phyloP scores from a whole-genome alignment of 805 yeast species.

The Cyberlindnera euphorbiiphila region DNA sequence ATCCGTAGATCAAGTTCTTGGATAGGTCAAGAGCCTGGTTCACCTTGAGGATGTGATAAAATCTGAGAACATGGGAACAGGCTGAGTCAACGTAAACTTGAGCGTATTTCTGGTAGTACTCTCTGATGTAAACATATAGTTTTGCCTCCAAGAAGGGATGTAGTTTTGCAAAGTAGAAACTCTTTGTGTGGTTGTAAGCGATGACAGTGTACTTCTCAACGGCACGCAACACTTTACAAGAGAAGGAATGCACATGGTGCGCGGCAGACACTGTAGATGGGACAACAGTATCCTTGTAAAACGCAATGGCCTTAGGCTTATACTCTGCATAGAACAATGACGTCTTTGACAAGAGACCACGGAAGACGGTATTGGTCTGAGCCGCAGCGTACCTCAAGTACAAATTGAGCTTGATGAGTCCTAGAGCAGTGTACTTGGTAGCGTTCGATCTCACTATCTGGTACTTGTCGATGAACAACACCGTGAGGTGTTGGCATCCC shows the following conservation, averaged over 20 bases:
- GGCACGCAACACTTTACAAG: conserved; percentile 1
- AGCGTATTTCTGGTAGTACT: conserved; percentile 8
- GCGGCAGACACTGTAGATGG: conserved; percentile 1
- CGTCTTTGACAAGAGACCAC: not conserved
- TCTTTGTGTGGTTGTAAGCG: not conserved
- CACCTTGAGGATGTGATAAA: conserved; percentile 18
- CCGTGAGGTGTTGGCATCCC: not conserved
- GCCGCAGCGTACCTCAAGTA: conserved; percentile 5
- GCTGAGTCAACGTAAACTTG: conserved; percentile 10
- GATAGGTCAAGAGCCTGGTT: conserved; percentile 20
- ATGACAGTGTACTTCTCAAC: conserved; percentile 3
- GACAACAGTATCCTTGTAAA: conserved; percentile 6
- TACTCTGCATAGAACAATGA: conserved; percentile 2
- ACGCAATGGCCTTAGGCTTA: conserved; percentile 10
- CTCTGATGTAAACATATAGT: conserved; percentile 1
- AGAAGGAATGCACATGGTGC: not conserved
- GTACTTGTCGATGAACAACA: too few relatives aligned
- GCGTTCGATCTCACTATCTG: too few relatives aligned
- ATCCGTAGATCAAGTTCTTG: conserved; percentile 12
- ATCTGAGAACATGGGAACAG: conserved; percentile 7
- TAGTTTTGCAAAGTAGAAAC: conserved; percentile 8
- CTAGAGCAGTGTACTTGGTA: conserved; percentile 13
- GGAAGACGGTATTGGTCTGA: not conserved
- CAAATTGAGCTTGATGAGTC: conserved; percentile 8
- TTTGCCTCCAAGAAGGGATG: conserved; percentile 7